Conservation (phyloP, 768 basidiomycete species). For the Mycena galericulata region DNA sequence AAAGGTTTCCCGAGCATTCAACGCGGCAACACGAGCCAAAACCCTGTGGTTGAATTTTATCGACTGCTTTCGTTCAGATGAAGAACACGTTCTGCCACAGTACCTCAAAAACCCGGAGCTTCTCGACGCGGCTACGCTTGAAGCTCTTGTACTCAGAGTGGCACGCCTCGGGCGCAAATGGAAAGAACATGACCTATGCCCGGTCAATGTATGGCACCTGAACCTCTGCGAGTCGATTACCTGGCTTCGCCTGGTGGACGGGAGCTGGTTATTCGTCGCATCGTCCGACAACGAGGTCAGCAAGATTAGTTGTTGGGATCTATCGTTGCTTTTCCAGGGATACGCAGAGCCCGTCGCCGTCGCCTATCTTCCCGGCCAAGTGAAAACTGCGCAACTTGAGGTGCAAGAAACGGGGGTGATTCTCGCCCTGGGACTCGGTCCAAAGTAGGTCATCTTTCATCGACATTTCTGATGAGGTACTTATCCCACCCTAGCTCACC, state of each 20-base stretch:
- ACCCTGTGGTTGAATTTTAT: neutral
- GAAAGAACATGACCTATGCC: neutral
- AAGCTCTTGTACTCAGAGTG: constrained; percentile 1
- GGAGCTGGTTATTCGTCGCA: constrained; percentile 23
- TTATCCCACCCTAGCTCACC: neutral
- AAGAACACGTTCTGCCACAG: neutral
- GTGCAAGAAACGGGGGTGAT: constrained; percentile 15
- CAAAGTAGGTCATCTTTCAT: neutral
- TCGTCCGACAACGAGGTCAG: constrained; percentile 24
- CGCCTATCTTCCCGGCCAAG: constrained; percentile 21
- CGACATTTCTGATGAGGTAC: neutral
- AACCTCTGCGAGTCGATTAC: constrained; percentile 24
- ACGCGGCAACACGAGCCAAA: neutral
- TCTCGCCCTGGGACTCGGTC: constrained; percentile 16
- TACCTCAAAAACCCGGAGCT: neutral
- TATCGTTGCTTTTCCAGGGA: constrained; percentile 7
- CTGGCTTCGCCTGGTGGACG: constrained; percentile 30
- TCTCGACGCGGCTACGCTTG: neutral
- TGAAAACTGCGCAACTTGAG: constrained; percentile 20
- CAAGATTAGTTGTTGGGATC: constrained; percentile 30
- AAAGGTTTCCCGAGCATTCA: neutral
- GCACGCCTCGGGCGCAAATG: neutral
- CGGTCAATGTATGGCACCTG: neutral
- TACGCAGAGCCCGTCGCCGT: constrained; percentile 13
- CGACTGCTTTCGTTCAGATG: neutral